These are phyloP conservation scores for Boletus subcaerulescens DNA, from an alignment of 768 basidiomycete genomes.

Conservation along the genomic window DNA sequence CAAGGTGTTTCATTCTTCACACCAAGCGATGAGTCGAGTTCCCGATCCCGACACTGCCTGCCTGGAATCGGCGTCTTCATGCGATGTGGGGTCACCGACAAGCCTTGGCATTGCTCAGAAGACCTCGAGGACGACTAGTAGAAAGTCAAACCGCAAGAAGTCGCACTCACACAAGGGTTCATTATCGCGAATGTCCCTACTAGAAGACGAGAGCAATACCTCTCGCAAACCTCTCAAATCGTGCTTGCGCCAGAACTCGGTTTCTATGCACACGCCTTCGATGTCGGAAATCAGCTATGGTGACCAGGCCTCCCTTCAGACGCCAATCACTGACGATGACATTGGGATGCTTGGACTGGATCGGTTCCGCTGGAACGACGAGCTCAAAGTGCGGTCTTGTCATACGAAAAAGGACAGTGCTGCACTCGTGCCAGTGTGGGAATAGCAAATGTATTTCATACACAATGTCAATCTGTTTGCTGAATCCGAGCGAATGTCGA, in stretches of 20 bases:
- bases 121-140: not conserved
- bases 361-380: constrained; percentile 20
- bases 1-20: not conserved
- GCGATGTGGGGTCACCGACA: not conserved
- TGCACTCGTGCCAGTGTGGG: constrained; percentile 19
- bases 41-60: no score
- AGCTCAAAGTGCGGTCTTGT: not conserved
- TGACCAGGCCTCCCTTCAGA: constrained; percentile 16
- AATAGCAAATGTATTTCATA: not conserved
- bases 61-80: not conserved
- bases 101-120: not conserved
- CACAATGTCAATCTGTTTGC: constrained; percentile 13
- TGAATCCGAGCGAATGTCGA: not conserved
- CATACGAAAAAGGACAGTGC: constrained; percentile 23
- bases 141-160: constrained; percentile 2
- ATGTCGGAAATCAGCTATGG: constrained; percentile 7
- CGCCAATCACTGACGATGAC: constrained; percentile 15
- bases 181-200: not conserved
- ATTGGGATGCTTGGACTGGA: constrained; percentile 28
- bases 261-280: not conserved
- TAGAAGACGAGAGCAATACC: no score
- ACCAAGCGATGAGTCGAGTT: not conserved
- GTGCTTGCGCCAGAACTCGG: constrained; percentile 6
- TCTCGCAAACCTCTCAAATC: constrained; percentile 11
- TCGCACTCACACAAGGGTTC: constrained; percentile 12